Base-by-base conservation (phyloP, 2,329 filamentous ascomycete genomes). In the Aspergillus luchuensis region DNA sequence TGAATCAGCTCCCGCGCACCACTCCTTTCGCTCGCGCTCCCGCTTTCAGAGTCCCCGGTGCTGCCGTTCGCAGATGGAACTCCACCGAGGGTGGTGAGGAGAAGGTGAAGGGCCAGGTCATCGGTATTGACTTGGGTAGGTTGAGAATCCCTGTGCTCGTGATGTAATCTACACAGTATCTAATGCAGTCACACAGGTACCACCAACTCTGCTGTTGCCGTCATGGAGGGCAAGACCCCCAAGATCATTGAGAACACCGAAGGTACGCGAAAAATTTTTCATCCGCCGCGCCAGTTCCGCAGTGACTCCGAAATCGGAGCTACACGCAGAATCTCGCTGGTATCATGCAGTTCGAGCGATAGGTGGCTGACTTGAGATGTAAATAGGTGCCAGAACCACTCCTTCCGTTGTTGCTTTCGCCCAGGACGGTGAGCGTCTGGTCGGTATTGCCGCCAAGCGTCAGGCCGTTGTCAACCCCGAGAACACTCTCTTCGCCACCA, bases 241-340 rank as follows among this genome's bases (percentile, higher is more conserved):
- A 92, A 89, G 81, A 98, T 98, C 78, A 98, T 98, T 78, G 94
- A 97, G 82, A 98, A 98, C 87, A 85, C 93, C 28, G 94, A 98
- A 85, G 93, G 92, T 92, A 82, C 73, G 82, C 66, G 62, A 60
- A 52, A 61, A 66, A 63, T 64, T 36, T 62, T 62, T 52, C 57
- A 53, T 11, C 33, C 33, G 11, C 11, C 21, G 11, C 52, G 56
- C 53, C 47, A 60, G 56, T 53, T 56, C 60, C 55, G 65, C 58
- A 28, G 8, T 30, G 8, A 4, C 21, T 36, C 41, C 21, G n/a
- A 54, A 28, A 17, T 48, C 51, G 25, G 17, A 45, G 28, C n/a
- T 54, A 13, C 2, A 5, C 5, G 33, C 11, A 1, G 33, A 15
- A 36, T 6, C 11, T 13, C 10, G 11, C 33, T 36, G 11, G n/a